These are phyloP conservation scores for Tolypocladium inflatum DNA, from an alignment of 2,329 filamentous ascomycete genomes.

Conservation along the genomic window DNA sequence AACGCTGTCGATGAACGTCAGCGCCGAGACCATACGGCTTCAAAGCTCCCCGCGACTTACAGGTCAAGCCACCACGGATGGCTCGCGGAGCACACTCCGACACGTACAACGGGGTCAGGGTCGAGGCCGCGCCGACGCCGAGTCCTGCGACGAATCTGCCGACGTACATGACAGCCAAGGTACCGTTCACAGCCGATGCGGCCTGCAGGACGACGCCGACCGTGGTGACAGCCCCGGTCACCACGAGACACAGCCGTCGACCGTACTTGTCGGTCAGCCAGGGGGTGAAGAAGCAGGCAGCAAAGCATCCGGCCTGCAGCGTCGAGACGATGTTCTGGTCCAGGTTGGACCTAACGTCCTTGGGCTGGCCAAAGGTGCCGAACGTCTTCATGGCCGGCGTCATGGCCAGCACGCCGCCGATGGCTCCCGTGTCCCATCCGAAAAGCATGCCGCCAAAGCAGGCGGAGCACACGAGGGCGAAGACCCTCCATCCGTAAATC, in stretches of 20 bases:
- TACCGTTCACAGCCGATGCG: conserved; percentile 40
- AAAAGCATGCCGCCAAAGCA: conserved; percentile 57
- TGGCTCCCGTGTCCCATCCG: conserved; percentile 51
- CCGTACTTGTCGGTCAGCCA: conserved; percentile 47
- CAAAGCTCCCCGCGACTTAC: conserved; percentile 12
- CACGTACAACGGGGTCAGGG: conserved; percentile 33
- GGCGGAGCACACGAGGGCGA: conserved; percentile 51
- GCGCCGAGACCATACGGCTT: neutral
- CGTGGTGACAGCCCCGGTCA: conserved; percentile 45
- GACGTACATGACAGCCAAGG: conserved; percentile 54
- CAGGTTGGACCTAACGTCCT: conserved; percentile 36
- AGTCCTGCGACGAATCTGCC: conserved; percentile 46
- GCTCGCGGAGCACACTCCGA: conserved; percentile 41
- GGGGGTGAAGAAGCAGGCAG: conserved; percentile 48
- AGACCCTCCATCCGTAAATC: conserved; percentile 62
- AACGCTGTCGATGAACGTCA: conserved; percentile 20
- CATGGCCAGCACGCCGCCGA: conserved; percentile 57
- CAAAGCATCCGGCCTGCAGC: conserved; percentile 59
- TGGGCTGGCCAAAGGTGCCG: conserved; percentile 19
- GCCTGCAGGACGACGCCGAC: conserved; percentile 57
- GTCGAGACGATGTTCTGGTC: conserved; percentile 62
- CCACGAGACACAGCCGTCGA: conserved; percentile 44
- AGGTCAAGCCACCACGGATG: conserved; percentile 39
- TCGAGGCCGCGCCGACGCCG: conserved; percentile 40
- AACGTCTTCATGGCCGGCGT: conserved; percentile 40